Conservation (phyloP, 1,284 basidiomycete species). For the Puccinia horiana region DNA sequence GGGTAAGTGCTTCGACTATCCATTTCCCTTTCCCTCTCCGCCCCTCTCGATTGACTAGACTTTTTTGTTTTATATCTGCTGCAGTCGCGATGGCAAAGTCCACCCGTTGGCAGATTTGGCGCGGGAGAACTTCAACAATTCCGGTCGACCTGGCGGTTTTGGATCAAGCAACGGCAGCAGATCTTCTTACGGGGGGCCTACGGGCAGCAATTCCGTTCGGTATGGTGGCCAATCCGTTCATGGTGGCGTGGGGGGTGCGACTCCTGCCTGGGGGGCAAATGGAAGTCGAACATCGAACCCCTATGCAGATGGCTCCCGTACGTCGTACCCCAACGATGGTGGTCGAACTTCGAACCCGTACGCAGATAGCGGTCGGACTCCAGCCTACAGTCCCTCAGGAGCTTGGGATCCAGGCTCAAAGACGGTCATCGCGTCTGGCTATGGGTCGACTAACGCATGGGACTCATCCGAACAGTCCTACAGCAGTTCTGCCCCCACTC, state of each 20-base stretch:
- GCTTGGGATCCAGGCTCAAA: constrained; percentile 58
- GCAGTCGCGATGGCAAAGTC: constrained; percentile 59
- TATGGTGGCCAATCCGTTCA: constrained; percentile 49
- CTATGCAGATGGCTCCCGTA: constrained; percentile 66
- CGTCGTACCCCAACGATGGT: constrained; percentile 66
- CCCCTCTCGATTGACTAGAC: neutral
- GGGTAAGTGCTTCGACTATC: constrained; percentile 64
- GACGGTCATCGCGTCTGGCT: constrained; percentile 52
- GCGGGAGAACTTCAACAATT: constrained; percentile 52
- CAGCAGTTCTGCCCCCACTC: constrained; percentile 45
- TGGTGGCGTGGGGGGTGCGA: constrained; percentile 50
- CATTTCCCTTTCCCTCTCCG: neutral
- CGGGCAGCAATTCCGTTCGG: constrained; percentile 49
- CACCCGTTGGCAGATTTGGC: constrained; percentile 61
- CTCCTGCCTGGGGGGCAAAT: constrained; percentile 51
- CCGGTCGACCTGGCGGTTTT: constrained; percentile 54
- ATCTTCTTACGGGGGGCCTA: constrained; percentile 52
- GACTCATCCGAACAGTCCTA: constrained; percentile 50
- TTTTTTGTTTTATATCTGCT: neutral
- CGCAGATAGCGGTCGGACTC: constrained; percentile 60
- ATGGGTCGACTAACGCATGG: constrained; percentile 50
- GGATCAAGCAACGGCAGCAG: constrained; percentile 44
- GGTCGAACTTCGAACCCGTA: constrained; percentile 74
- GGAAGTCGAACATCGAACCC: constrained; percentile 60
- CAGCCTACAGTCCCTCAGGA: constrained; percentile 57